A percentile compares a stretch with the other conserved stretches of the same genome.
Conservation (phyloP, 768 basidiomycete genomes). For the Kwoniella bestiolae region DNA sequence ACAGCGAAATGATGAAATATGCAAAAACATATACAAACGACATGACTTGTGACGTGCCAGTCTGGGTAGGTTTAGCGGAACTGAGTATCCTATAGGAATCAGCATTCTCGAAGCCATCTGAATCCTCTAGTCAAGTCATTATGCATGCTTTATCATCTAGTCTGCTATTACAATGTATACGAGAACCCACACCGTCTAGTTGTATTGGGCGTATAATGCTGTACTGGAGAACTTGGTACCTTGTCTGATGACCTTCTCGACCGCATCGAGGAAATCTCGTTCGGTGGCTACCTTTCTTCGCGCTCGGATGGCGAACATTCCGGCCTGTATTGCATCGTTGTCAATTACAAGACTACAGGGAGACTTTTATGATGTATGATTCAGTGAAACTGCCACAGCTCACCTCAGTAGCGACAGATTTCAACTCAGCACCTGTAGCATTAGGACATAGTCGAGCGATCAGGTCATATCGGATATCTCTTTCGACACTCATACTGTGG, state of each 20-base stretch:
- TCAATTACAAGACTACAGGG: neutral
- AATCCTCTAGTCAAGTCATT: neutral
- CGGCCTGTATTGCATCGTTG: constrained; percentile 66
- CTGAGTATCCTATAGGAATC: neutral
- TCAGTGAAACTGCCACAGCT: constrained; percentile 34
- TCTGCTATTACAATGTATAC: neutral
- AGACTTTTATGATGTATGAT: neutral
- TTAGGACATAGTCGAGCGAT: constrained; percentile 97
- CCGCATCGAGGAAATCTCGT: constrained; percentile 94
- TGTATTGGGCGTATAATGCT: constrained; percentile 59
- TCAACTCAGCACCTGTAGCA: constrained; percentile 96
- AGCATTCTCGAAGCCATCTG: neutral
- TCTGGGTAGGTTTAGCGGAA: too few relatives aligned
- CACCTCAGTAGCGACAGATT: constrained; percentile 95
- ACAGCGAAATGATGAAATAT: constrained; percentile 6
- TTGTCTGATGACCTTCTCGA: constrained; percentile 97
- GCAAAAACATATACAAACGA: constrained; percentile 7
- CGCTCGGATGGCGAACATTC: constrained; percentile 99
- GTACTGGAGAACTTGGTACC: constrained; percentile 98
- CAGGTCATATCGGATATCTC: constrained; percentile 95
- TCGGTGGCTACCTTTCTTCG: constrained; percentile 96
- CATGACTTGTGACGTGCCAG: too few relatives aligned
- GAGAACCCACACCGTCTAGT: constrained; percentile 23
- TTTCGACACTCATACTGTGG: constrained; percentile 89
- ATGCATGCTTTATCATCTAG: constrained; percentile 9